Base-by-base conservation (phyloP, 75 land plant species). In the Picea glauca region DNA sequence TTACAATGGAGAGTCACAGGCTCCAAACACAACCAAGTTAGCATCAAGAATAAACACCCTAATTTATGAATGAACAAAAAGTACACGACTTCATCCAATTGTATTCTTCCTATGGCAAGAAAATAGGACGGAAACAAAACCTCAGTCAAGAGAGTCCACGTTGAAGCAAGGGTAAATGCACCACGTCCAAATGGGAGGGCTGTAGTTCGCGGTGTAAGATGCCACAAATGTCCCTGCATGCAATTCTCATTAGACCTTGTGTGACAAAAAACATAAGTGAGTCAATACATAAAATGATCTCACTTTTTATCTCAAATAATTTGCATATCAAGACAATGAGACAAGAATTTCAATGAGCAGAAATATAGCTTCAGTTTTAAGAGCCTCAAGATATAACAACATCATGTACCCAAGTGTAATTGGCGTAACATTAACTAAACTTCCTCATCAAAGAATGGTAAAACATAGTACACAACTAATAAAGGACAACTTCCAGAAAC, bases 181-280 rank as follows among this genome's bases (percentile, higher is more conserved):
- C 98, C 99, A 67, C 99, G 98, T 17, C 99, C 98, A 80, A 98
- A 78, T n/a, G 99, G 90, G 35, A 93, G 86, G 66, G 99, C 86
- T 58, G 99, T 95, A 43, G 99, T 98, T 67, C 99, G 90, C 54
- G 95, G 99, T 58, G 98, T 96, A 81, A 95, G 90, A 77, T 93
- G 95, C 99, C 98, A 93, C 1, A 98, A 85, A 64, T 95, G 95
- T 79, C 90, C 91, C 98, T 98, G 84, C 58, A 77, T 2, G 7
- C 30, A 74, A 14, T 38, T 35, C 33, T 31, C 9, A 79, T 7
- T 43, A 23, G 20, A 70, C 20, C 23, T 40, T n/a, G 11, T 40
- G 3, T 1, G n/a, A 43, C 66, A 63, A 38, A 40, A 70, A 70
- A 40, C n/a, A 38, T 17, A 40, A n/a, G 5, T 43, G 43, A 11